phyloP scores from a whole-genome alignment of 345 rosid genomes.

The Camelina neglecta region DNA sequence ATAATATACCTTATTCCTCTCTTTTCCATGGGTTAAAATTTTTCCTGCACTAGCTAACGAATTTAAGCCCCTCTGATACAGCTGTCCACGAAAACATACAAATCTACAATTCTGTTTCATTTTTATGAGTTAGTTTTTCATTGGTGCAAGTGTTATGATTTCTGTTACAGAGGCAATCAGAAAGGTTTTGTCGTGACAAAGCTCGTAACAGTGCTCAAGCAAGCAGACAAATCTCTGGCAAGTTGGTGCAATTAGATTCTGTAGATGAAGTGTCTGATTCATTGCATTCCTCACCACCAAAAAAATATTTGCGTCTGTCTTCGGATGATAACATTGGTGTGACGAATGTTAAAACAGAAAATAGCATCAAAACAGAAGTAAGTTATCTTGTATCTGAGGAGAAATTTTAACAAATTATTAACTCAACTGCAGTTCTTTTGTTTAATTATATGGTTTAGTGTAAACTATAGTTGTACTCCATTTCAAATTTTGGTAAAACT shows the following conservation, averaged over 20 bases:
- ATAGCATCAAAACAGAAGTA: slow-evolving; percentile 78
- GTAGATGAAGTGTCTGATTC: slow-evolving; percentile 69
- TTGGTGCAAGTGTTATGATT: slow-evolving; percentile 26
- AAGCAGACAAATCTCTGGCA: slow-evolving; percentile 63
- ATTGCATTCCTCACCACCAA: slow-evolving; percentile 44
- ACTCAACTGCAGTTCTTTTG: slow-evolving; percentile 33
- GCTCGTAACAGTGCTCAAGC: slow-evolving; percentile 62
- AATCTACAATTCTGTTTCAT: slow-evolving; percentile 15
- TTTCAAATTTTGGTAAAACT: slow-evolving; percentile 20
- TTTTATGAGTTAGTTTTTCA: slow-evolving; percentile 19
- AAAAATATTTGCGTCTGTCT: slow-evolving; percentile 56
- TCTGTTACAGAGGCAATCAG: slow-evolving; percentile 73
- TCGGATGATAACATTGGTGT: slow-evolving; percentile 69
- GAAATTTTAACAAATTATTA: slow-evolving; percentile 52
- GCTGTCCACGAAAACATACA: slow-evolving; percentile 1
- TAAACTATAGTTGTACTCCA: slow-evolving; percentile 38
- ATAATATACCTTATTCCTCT: slow-evolving; percentile 1
- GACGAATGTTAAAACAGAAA: slow-evolving; percentile 80
- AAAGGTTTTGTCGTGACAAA: slow-evolving; percentile 69
- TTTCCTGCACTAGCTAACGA: not conserved
- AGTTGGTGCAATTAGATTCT: slow-evolving; percentile 55
- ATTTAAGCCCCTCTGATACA: not conserved
- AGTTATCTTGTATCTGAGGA: slow-evolving; percentile 57
- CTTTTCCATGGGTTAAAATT: slow-evolving; percentile 1
- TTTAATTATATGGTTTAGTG: slow-evolving; percentile 7